Evolutionary conservation across 2,329 filamentous ascomycete species (phyloP), one percentile per base, ranked within the genome.

Genomic region (Exophiala sp.): DNA sequence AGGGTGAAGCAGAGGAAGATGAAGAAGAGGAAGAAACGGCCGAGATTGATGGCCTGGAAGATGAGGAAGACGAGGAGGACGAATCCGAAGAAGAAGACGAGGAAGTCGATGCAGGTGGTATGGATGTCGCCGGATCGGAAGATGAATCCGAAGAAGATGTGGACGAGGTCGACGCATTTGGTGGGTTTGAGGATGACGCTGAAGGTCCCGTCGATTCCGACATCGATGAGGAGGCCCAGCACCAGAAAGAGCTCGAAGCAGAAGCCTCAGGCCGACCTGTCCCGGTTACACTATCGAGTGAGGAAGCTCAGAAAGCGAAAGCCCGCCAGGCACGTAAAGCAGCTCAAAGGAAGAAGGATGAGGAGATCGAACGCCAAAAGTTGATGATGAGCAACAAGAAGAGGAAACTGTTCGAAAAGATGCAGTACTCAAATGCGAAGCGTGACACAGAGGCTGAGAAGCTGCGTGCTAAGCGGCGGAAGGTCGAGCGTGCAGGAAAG

Each of bases 371-470:
- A 72, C 82, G 92, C 59, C 87, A 89, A 70, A 96, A 96, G 83
- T 94, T 95, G 77, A 99, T 99, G 94, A 86, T 97, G 78, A 89
- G 88, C 72, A 89, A 95, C 73, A 94, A 95, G 83, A 99, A 97
- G 85, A 82, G 94, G 66, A 96, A 96, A 84, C 77, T 96, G 66
- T 87, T 92, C 63, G 94, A 97, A 78, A 94, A 96, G 78, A 99
- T 99, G 89, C 81, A 91, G 68, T 95, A 95, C 74, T 91, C 85
- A 59, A 96, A 96, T 74, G 91, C 87, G 75, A 91, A 94, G 81
- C 89, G 90, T 78, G 92, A 92, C 63, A 87, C 85, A 21, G 90
- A 96, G 76, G 89, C 92, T 44, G 87, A 92, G 77, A 88, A 86
- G 75, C 75, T 99, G 70, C 82, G 91, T 64, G 82, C 80, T 53